Base-by-base conservation (phyloP, 345 rosid species). In the Excoecaria cochinchinensis region DNA sequence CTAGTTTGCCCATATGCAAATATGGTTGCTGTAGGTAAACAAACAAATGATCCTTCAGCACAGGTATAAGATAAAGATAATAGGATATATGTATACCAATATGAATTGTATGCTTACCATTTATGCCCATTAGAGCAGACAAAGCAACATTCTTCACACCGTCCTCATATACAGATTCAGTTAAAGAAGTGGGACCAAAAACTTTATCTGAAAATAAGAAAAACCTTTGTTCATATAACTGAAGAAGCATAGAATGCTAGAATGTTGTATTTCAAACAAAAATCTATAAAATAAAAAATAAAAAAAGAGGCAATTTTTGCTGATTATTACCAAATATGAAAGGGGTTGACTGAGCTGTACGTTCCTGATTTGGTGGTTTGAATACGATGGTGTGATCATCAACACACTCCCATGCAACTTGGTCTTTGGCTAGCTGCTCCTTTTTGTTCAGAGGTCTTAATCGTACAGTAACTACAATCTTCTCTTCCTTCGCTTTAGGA, bases 1-100 rank as follows among this genome's bases (percentile, higher is more conserved):
- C 99, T 96, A 22, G 99, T 96, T 88, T 93, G 98, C 52, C 99
- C 99, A 73, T 96, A 93, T 0, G 98, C 99, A 81, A 96, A 96
- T 81, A 96, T 96, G 3, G 98, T 96, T 57, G 99, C 99, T 96
- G 90, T 77, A 75, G 81, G 64, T 42, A 53, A 69, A 36, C 5
- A 61, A 6, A 42, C 1, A 22, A 73, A 17, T 6, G 24, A 24
- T 40, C 8, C 3, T 70, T 73, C 36, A 61, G 48, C 42, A 12
- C 31, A 36, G 8, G 50, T 39, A 24, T 39, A 63, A 57, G 47
- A 31, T 24, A 56, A 79, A 8, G 21, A 15, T 70, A 16, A 63
- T 56, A 70, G 55, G 47, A 50, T 5, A 57, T 36, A 76, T 40
- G 21, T 42, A 14, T n/a, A 42, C 17, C 6, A 48, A 40, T 22